These are phyloP conservation scores for Solanum piurae DNA, from an alignment of 257 asterid species.

Conservation along the genomic window DNA sequence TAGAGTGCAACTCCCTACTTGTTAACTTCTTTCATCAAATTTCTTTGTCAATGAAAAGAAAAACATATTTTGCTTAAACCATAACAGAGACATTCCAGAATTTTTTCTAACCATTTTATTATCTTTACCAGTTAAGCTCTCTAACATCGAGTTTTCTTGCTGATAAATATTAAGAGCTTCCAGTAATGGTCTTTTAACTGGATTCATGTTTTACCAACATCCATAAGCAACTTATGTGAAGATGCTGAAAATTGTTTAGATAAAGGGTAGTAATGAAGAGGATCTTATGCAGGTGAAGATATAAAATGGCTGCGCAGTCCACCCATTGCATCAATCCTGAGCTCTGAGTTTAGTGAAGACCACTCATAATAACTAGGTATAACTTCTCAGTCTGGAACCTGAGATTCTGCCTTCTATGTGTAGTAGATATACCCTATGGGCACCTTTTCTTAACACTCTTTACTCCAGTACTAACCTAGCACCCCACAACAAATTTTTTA, in stretches of 20 bases:
- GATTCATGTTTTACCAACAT: background rate
- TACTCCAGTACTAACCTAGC: background rate
- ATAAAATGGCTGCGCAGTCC: background rate
- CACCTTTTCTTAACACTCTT: background rate
- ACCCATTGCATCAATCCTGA: background rate
- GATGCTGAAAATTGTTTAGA: background rate
- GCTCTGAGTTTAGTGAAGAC: background rate
- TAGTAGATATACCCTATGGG: background rate
- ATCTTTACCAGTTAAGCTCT: background rate
- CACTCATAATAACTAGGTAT: background rate
- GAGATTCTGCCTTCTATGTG: background rate
- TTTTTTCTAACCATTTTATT: background rate
- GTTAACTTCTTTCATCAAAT: background rate
- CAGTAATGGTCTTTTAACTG: background rate
- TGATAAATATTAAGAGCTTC: background rate
- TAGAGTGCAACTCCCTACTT: background rate
- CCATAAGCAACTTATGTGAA: background rate
- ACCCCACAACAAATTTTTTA: background rate
- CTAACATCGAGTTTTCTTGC: background rate
- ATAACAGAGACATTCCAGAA: background rate
- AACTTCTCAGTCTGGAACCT: background rate
- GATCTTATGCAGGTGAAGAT: background rate
- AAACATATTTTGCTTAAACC: background rate
- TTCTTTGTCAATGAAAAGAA: background rate
- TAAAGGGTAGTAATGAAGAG: background rate